A percentile compares a stretch with the other conserved stretches of the same genome.
Conservation (phyloP, 768 basidiomycete species). For the Psilocybe subaeruginosa region DNA sequence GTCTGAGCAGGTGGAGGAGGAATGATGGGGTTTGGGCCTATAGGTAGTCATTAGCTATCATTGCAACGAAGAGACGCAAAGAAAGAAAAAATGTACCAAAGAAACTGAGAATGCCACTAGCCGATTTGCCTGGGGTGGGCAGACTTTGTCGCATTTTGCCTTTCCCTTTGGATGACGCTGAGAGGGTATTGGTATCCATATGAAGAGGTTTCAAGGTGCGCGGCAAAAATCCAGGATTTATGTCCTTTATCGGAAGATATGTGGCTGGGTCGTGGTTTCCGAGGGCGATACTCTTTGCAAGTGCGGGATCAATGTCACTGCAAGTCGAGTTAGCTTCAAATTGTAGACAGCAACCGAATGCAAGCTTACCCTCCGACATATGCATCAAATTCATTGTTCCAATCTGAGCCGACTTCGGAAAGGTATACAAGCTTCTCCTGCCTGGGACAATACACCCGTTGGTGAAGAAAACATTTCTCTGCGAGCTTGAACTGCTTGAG, state of each 20-base stretch:
- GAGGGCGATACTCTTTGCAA: slow-evolving; percentile 68
- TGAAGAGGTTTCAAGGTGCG: slow-evolving; percentile 45
- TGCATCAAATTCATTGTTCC: slow-evolving; percentile 64
- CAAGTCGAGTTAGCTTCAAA: neutral
- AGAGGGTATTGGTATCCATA: slow-evolving; percentile 23
- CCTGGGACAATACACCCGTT: slow-evolving; percentile 86
- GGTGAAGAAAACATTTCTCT: slow-evolving; percentile 91
- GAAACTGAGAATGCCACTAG: slow-evolving; percentile 57
- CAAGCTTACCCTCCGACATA: slow-evolving; percentile 70
- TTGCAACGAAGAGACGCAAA: neutral
- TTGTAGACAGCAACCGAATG: neutral
- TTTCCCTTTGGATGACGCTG: slow-evolving; percentile 42
- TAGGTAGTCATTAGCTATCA: neutral
- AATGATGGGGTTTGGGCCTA: slow-evolving; percentile 47
- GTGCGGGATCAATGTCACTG: slow-evolving; percentile 63
- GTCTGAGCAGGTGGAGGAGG: slow-evolving; percentile 25
- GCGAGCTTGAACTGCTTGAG: slow-evolving; percentile 75
- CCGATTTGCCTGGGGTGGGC: slow-evolving; percentile 12
- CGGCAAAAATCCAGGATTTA: slow-evolving; percentile 69
- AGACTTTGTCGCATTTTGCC: slow-evolving; percentile 46
- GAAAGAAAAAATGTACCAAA: slow-evolving; percentile 47
- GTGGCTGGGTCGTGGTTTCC: slow-evolving; percentile 77
- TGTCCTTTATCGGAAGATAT: slow-evolving; percentile 73
- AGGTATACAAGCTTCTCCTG: slow-evolving; percentile 70
- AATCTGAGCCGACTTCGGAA: slow-evolving; percentile 58